Percentiles rank a stretch among this genome's conserved stretches.
Conservation (phyloP, 192 early-diverging fungal genomes). For the Coemansia asiatica region DNA sequence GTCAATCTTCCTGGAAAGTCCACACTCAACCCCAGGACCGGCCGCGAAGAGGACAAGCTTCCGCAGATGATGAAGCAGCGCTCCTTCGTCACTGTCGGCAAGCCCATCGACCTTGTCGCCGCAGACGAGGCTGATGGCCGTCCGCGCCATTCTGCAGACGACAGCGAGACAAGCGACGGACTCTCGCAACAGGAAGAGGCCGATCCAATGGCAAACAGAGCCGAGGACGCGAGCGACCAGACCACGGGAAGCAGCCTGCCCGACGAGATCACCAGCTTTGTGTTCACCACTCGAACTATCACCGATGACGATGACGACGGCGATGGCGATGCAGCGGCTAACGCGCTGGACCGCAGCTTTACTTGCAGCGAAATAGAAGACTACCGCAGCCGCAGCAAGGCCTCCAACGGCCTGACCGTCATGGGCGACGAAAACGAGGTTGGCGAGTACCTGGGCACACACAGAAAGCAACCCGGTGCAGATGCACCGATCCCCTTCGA, state of each 20-base stretch:
- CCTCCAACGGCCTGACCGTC: slow-evolving; percentile 33
- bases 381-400: slow-evolving; percentile 26
- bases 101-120: slow-evolving; percentile 23
- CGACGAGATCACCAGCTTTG: slow-evolving; percentile 43
- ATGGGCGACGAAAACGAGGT: slow-evolving; percentile 35
- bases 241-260: slow-evolving; percentile 10
- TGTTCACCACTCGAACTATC: slow-evolving; percentile 32
- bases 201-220: slow-evolving; percentile 25
- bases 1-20: slow-evolving; percentile 46
- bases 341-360: slow-evolving; percentile 30
- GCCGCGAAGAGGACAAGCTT: slow-evolving; percentile 34
- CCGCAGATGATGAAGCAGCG: slow-evolving; percentile 38
- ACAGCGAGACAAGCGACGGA: not conserved
- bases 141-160: not conserved
- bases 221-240: slow-evolving; percentile 2
- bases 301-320: slow-evolving; percentile 24
- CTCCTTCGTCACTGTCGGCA: slow-evolving; percentile 43
- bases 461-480: slow-evolving; percentile 14
- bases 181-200: slow-evolving; percentile 12
- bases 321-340: slow-evolving; percentile 9
- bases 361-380: slow-evolving; percentile 36
- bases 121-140: slow-evolving; percentile 9
- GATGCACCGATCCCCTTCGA: slow-evolving; percentile 28
- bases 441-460: slow-evolving; percentile 31
- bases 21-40: slow-evolving; percentile 37